Base-by-base conservation (phyloP, 2,329 filamentous ascomycete genomes). In the Ilyonectria destructans region DNA sequence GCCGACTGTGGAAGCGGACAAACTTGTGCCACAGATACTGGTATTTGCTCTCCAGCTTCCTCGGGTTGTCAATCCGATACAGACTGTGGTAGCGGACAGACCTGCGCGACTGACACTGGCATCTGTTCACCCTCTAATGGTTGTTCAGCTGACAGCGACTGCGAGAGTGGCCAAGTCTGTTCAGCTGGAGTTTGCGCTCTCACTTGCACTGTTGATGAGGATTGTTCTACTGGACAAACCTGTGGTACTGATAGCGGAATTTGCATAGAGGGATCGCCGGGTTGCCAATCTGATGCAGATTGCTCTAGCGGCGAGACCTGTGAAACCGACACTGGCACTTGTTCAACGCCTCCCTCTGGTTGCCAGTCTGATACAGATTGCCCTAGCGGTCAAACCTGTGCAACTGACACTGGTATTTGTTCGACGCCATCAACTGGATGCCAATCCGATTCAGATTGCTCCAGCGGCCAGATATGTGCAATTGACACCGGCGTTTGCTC, bases 381-480 rank as follows among this genome's bases (percentile, higher is more conserved):
- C 9, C 7, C 31, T 33, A 12, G 12, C 8, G 12, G 12, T 33
- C 54, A 56, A 21, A 40, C 21, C 1, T 49, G 46, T 23, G 23
- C 23, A 26, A 33, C 10, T 5, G 23, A 26, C 4, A 26, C 31
- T 33, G 31, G 31, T 9, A 9, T 8, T 3, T 33, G 31, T 3
- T 8, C 31, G 10, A 12, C 31, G 8, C 31, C 31, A 10, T 6
- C 31, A 33, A 8, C 31, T 10, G 31, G 10, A 8, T 68, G 65
- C 31, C 49, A 51, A 4, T 19, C 40, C 1, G 55, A 57, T 17
- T 12, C 40, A 0, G 45, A 68, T 9, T 68, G 65, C 15, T 35
- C 31, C 9, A 6, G 17, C 6, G 40, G 17, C 6, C 5, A 52
- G 9, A 52, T 3, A 10, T 54, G 51, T 10, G 23, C 3, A 4